Evolutionary conservation across 2,329 filamentous ascomycete genomes (phyloP), one percentile per base, ranked within the genome.

Genomic region (Celoporthe dispersa): DNA sequence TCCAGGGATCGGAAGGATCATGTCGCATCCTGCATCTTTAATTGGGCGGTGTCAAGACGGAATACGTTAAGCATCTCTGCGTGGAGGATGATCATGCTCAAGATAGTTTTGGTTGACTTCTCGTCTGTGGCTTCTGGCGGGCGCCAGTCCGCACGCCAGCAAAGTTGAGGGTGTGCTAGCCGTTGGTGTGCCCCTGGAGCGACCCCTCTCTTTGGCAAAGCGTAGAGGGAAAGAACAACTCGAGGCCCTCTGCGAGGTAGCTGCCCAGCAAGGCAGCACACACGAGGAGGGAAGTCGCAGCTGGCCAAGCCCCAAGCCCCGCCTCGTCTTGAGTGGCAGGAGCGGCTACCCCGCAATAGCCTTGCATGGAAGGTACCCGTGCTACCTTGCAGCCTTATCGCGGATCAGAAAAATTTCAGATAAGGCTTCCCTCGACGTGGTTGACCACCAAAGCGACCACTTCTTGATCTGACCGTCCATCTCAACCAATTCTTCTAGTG

Each of bases 331-430:
- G 37, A 48, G 39, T 51, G 62, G 41, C 62, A 51, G 25, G 25
- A 51, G 39, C 35, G 62, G 41, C 62, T 64, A 48, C 62, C 62
- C 64, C 64, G 48, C 64, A 66, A 48, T 44, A 73, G 70, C 72
- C 72, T 71, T 62, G 57, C 66, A 66, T 70, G 68, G 67, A 68
- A 69, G 67, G 71, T 72, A 67, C 39, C 39, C 12, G 14, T 44
- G 41, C 44, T 48, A 48, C 62, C 59, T 57, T 60, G 39, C 44
- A 53, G 57, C 68, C 59, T 63, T 61, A 62, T 53, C 61, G 44
- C 25, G 12, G 19, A 14, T 59, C 7, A 33, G 48, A 57, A 67
- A 64, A 64, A 65, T 72, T 68, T 71, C 70, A 69, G 39, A 44
- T 25, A 63, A 62, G 41, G 25, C n/a, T 44, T 35, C 19, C 51